Evolutionary conservation across 2,329 filamentous ascomycete genomes (phyloP).

Genomic region (Magnaporthiopsis incrustans): DNA sequence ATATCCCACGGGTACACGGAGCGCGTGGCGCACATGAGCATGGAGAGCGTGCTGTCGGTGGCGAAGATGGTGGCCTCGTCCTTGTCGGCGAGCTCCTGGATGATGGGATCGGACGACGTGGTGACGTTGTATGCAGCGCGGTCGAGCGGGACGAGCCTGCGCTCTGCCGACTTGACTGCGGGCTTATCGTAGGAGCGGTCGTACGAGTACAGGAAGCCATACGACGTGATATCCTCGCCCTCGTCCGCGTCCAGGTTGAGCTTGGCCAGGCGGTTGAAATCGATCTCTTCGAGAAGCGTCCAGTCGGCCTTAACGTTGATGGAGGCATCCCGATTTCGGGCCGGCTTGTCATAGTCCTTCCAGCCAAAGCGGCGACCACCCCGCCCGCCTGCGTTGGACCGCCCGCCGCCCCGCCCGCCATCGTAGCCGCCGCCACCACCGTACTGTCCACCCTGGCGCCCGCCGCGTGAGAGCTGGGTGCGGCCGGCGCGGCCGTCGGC

Average conservation of each 20-base stretch:
- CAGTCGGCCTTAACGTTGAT: conserved; percentile 96
- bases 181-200: conserved; percentile 93
- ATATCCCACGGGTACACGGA: conserved; percentile 99
- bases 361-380: conserved; percentile 88
- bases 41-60: conserved; percentile 93
- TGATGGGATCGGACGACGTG: conserved; percentile 89
- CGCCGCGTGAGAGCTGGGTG: conserved; percentile 61
- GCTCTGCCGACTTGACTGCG: conserved; percentile 80
- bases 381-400: conserved; percentile 59
- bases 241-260: conserved; percentile 92
- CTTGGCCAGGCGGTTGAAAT: conserved; percentile 91
- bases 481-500: conserved; percentile 55
- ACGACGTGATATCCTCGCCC: conserved; percentile 89
- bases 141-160: conserved; percentile 81
- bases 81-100: conserved; percentile 94
- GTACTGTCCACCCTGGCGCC: conserved; percentile 57
- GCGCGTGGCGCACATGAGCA: conserved; percentile 97
- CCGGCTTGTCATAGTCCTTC: conserved; percentile 98
- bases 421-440: conserved; percentile 55
- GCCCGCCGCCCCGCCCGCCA: conserved; percentile 46
- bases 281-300: conserved; percentile 94
- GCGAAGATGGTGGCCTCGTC: conserved; percentile 95
- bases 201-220: conserved; percentile 98
- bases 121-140: conserved; percentile 97
- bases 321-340: conserved; percentile 90